These are phyloP conservation scores for Neurospora sp. DNA, from an alignment of 495 filamentous ascomycete genomes.

Conservation along the genomic window DNA sequence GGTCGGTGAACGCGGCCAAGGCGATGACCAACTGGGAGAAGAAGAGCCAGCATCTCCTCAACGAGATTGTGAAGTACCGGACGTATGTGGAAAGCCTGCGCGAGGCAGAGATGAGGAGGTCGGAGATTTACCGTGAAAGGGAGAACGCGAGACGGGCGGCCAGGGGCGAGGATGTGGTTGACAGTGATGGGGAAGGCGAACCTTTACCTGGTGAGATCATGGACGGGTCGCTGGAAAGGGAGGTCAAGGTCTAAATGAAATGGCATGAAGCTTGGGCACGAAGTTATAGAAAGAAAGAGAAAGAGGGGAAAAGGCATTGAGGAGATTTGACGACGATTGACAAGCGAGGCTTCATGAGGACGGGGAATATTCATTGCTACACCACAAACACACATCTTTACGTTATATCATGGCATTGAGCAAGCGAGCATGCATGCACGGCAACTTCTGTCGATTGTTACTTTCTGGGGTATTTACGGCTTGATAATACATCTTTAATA, in stretches of 20 bases:
- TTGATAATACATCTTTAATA: background rate
- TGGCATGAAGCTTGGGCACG: background rate
- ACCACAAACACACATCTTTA: background rate
- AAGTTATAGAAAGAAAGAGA: background rate
- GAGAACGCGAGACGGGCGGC: slow-evolving; percentile 29
- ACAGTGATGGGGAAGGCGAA: background rate
- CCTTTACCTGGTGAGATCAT: background rate
- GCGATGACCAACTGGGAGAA: slow-evolving; percentile 94
- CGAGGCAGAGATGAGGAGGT: slow-evolving; percentile 30
- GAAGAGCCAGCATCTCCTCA: slow-evolving; percentile 80
- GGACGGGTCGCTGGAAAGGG: background rate
- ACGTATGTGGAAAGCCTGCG: slow-evolving; percentile 82
- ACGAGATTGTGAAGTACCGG: slow-evolving; percentile 93
- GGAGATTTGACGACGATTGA: background rate
- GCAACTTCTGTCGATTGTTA: background rate
- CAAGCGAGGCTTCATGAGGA: background rate
- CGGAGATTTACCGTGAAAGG: slow-evolving; percentile 41
- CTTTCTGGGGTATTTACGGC: background rate
- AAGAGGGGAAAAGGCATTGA: background rate
- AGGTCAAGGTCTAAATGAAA: background rate
- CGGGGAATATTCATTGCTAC: background rate
- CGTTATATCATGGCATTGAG: background rate
- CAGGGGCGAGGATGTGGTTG: slow-evolving; percentile 23
- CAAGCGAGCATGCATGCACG: background rate
- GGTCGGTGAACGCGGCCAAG: slow-evolving; percentile 68